A percentile compares a stretch with the other conserved stretches of the same genome.
phyloP scores from a whole-genome alignment of 805 yeast species.

The Metschnikowia reukaufii region DNA sequence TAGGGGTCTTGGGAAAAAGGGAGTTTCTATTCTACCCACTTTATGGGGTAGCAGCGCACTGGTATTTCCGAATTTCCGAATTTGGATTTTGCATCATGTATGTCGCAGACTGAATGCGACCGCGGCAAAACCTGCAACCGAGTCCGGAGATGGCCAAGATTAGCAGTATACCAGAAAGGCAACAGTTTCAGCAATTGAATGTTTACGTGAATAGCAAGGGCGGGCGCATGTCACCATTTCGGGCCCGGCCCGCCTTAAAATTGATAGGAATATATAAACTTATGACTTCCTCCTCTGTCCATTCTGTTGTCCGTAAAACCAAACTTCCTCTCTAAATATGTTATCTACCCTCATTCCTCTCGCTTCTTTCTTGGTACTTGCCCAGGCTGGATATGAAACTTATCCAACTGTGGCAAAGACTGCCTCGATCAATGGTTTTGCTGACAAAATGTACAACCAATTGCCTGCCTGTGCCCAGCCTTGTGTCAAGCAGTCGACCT shows the following conservation, averaged over 20 bases:
- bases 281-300: neutral
- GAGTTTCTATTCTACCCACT: no score
- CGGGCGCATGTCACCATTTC: neutral
- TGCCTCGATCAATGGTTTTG: constrained; percentile 44
- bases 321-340: constrained; percentile 12
- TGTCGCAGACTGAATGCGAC: constrained; percentile 3
- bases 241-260: neutral
- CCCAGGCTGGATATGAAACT: constrained; percentile 25
- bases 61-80: neutral
- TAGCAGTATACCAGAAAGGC: neutral
- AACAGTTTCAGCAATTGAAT: neutral
- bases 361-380: constrained; percentile 21
- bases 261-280: neutral
- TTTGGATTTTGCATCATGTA: constrained; percentile 5
- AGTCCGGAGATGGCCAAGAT: constrained; percentile 4
- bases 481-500: constrained; percentile 34
- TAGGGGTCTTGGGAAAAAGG: no score
- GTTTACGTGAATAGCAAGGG: neutral
- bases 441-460: constrained; percentile 34
- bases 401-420: constrained; percentile 39
- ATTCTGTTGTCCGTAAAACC: neutral
- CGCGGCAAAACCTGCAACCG: constrained; percentile 4
- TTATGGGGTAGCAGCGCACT: no score
- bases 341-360: constrained; percentile 15
- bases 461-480: constrained; percentile 38